Evolutionary conservation across 148 eudicot species (phyloP), one percentile per base, ranked within the genome.

Genomic region (Dysphania ambrosioides): DNA sequence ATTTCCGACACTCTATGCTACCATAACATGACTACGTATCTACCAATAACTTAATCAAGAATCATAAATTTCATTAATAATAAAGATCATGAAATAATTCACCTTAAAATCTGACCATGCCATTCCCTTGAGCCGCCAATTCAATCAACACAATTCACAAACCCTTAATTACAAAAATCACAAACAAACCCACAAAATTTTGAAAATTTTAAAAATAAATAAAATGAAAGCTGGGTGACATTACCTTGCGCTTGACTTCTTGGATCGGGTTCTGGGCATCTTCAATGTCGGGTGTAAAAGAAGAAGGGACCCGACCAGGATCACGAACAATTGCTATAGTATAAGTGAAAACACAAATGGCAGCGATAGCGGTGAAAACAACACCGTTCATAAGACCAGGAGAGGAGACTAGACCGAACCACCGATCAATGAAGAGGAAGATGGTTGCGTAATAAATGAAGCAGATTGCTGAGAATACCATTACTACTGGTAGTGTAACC

Each of bases 231-330:
- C 34, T 66, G 66, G 30, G 67, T 8, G 11, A 12, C n/a, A 35
- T 8, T 61, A 88, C 99, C 97, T 92, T 96, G 64, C 97, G 93
- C 78, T 96, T 96, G 83, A 92, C 89, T 88, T 96, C 99, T 27
- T 96, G 97, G 55, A 96, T 80, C 26, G 88, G 89, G 64, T 70
- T 82, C 38, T 79, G 77, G 21, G 81, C 21, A 66, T 92, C 97
- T 72, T 92, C 99, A 35, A 96, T 68, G 78, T 96, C 97, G 31
- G 99, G 99, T 16, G 79, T 66, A 72, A 82, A 96, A 2, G 94
- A 75, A 6, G 75, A 38, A 1, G 99, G 97, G 30, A 96, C 97
- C 71, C 86, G 85, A 66, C 99, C 99, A 51, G 99, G 99, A 81
- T 92, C 97, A 35, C 89, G 87, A 38, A 72, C 74, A 8, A 92